Evolutionary conservation across 345 rosid genomes (phyloP), one percentile per base, ranked within the genome.

Genomic region (Linum usitatissimum): DNA sequence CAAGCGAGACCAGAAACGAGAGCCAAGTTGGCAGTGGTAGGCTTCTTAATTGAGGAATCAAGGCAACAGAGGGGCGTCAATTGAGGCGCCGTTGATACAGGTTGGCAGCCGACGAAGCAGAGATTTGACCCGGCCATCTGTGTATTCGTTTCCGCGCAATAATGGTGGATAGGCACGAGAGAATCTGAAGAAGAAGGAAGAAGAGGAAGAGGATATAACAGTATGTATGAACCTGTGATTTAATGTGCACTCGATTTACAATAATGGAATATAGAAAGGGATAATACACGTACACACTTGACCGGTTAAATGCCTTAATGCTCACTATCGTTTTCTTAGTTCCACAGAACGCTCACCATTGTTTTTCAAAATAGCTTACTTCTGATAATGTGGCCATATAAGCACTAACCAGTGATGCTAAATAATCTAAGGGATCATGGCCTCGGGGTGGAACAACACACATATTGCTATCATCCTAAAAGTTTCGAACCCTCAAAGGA

Each of bases 61-160:
- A 63, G 53, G 30, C 57, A 70, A 63, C 40, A 63, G 61, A 78
- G 71, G 55, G 75, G 71, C 60, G 64, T 71, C 38, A 66, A 67
- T 40, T 73, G 88, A 42, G 85, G 77, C 18, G 66, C 34, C 3
- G 83, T 67, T 10, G 70, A 12, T 8, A 79, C 63, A 30, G 81
- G 21, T 56, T 72, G 78, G 38, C 77, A 80, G 58, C 75, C 6
- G 19, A 77, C 79, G 73, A 45, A 12, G 13, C 78, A 75, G 3
- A 75, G 54, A 70, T 75, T 77, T 49, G 81, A 55, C 65, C 73
- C 71, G 57, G 79, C 72, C 82, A 82, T 79, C 64, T 19, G 55
- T 61, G 51, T 10, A 45, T 45, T 45, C 10, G 51, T 45, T 9
- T 45, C 51, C 15, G 51, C 4, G 51, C 15, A 45, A 15, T 45